Conservation (phyloP, 345 rosid species). For the Lumnitzera littorea region DNA sequence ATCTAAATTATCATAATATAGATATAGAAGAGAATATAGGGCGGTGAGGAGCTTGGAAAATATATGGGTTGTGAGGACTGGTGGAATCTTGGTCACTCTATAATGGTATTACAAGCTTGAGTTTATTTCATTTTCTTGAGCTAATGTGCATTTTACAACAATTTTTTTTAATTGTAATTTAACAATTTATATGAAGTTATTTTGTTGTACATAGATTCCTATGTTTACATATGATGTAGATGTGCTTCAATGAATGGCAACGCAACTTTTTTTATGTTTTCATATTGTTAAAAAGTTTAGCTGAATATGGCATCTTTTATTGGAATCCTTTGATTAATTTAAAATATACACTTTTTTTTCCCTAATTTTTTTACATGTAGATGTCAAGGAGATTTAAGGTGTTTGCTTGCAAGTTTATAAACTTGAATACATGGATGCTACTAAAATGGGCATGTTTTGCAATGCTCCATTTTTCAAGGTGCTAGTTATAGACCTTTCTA, state of each 20-base stretch:
- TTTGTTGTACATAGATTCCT: slow-evolving; percentile 46
- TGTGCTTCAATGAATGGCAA: slow-evolving; percentile 68
- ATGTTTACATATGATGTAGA: slow-evolving; percentile 69
- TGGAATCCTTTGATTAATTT: neutral
- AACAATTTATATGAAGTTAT: neutral
- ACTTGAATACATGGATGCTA: slow-evolving; percentile 62
- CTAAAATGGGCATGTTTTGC: slow-evolving; percentile 43
- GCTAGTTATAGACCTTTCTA: neutral
- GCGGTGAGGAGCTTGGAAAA: slow-evolving; percentile 76
- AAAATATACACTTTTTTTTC: neutral
- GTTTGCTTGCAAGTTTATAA: slow-evolving; percentile 94
- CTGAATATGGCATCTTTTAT: slow-evolving; percentile 1
- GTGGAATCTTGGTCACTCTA: slow-evolving; percentile 79
- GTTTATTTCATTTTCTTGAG: neutral
- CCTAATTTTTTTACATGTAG: slow-evolving; percentile 20
- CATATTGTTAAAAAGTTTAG: slow-evolving; percentile 41
- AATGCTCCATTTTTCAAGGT: slow-evolving; percentile 3
- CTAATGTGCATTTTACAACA: neutral
- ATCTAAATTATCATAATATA: slow-evolving; percentile 13
- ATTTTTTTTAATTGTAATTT: neutral
- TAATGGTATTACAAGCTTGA: slow-evolving; percentile 38
- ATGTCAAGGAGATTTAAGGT: slow-evolving; percentile 80
- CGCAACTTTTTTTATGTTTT: slow-evolving; percentile 73
- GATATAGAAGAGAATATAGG: slow-evolving; percentile 78
- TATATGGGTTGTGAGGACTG: slow-evolving; percentile 93